Base-by-base conservation (phyloP, 805 yeast species). In the Hanseniaspora pseudoguilliermondii region DNA sequence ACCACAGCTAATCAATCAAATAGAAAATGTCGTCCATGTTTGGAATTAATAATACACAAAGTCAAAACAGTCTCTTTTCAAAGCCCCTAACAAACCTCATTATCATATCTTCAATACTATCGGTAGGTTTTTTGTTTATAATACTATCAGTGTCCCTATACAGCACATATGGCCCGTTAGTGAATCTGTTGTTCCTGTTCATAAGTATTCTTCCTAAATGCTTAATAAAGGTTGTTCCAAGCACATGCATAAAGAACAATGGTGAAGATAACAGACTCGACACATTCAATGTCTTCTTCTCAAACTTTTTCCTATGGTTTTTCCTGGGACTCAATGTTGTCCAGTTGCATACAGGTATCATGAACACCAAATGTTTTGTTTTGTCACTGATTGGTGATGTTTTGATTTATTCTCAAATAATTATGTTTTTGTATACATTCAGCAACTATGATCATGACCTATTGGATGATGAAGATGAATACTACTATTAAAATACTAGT, bases 91-190 rank as follows among this genome's bases (percentile, higher is more conserved):
- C 79, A 87, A 20, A 79, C 93, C 16, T 75, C 82, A 41, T 81
- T 25, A 23, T 52, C 21, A 52, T 52, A 32, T 90, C 47, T 3
- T 35, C 55, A 8, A 44, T 44, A 15, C 75, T 91, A 34, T 93
- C 97, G 0, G 76, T 88, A 61, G 98, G 98, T 6, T 91, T 91
- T 63, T 78, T 93, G 38, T 73, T 93, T 60, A 88, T 90, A 46
- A 86, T 91, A 27, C 74, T 93, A 36, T 88, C 96, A 47, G 89
- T 95, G 53, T 91, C 93, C 2, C 74, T 93, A 13, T 87, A 80
- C 71, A 85, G 86, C 49, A 89, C 88, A 68, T 93, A 96, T 95
- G 81, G 84, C 64, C 97, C 98, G 39, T 75, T 91, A 57, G 76
- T 83, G 40, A 87, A 85, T 61, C 76, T 80, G 36, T 80, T 81